Evolutionary conservation across 225 moss, liverwort and hornwort species (phyloP).

Genomic region (Lunularia cruciata): DNA sequence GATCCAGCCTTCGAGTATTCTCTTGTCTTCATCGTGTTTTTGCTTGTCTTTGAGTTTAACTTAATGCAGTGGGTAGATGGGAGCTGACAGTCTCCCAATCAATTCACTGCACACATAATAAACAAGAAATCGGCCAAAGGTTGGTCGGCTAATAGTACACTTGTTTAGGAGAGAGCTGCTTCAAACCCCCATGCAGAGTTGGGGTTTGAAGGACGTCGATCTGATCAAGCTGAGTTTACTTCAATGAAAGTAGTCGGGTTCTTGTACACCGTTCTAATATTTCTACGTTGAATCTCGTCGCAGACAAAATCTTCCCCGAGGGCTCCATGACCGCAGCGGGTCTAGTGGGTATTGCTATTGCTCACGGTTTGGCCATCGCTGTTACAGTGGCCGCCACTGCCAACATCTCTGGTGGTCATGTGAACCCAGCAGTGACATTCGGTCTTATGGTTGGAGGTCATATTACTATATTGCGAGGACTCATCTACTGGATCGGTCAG

Average conservation of each 20-base stretch:
- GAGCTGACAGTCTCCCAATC: background rate
- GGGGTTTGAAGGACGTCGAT: no score
- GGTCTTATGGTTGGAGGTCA: slow-evolving; percentile 60
- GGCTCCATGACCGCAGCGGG: slow-evolving; percentile 47
- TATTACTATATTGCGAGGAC: slow-evolving; percentile 58
- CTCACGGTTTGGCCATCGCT: slow-evolving; percentile 53
- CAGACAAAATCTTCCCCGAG: slow-evolving; percentile 39
- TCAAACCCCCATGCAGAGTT: no score
- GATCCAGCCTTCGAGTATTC: no score
- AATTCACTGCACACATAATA: no score
- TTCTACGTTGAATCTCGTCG: background rate
- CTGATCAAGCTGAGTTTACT: no score
- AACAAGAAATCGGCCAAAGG: no score
- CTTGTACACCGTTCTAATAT: no score
- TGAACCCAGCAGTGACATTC: slow-evolving; percentile 65
- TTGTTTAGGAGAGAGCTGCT: no score
- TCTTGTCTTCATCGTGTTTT: background rate
- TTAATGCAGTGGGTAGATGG: background rate
- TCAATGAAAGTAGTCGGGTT: no score
- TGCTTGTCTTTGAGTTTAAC: background rate
- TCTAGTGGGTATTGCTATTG: slow-evolving; percentile 48
- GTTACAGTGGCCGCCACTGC: slow-evolving; percentile 57
- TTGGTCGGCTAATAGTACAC: no score
- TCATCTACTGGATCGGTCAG: slow-evolving; percentile 72
- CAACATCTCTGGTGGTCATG: slow-evolving; percentile 63